phyloP scores from a whole-genome alignment of 805 yeast species.

The Candida khao-thaluensis region DNA sequence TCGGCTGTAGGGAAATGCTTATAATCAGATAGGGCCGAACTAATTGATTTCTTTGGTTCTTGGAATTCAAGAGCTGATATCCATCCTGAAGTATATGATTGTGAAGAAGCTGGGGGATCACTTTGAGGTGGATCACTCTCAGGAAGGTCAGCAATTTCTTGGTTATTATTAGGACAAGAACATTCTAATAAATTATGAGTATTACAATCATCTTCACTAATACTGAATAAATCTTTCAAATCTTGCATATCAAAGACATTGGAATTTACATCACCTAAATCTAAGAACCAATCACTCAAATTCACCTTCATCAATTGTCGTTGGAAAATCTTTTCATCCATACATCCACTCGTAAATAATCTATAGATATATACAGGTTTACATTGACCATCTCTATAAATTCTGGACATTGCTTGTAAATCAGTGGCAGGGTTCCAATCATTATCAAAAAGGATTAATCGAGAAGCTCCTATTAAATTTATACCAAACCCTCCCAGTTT shows the following conservation, averaged over 20 bases:
- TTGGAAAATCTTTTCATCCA: conserved; percentile 92
- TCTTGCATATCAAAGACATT: conserved; percentile 70
- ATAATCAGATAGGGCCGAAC: conserved; percentile 60
- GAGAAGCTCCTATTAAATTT: conserved; percentile 85
- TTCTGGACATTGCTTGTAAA: conserved; percentile 91
- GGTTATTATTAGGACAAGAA: conserved; percentile 34
- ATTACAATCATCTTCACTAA: conserved; percentile 53
- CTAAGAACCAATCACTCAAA: conserved; percentile 68
- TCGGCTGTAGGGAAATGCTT: conserved; percentile 56
- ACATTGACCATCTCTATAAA: conserved; percentile 91
- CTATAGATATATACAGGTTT: conserved; percentile 79
- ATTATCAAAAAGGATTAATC: conserved; percentile 82
- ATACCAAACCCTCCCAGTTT: conserved; percentile 94
- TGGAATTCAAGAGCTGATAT: conserved; percentile 54
- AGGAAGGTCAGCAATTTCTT: background rate
- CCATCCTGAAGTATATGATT: conserved; percentile 35
- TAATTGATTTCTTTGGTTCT: conserved; percentile 44
- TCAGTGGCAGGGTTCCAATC: conserved; percentile 98
- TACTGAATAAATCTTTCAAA: conserved; percentile 70
- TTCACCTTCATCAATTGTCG: conserved; percentile 84
- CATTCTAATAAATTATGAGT: conserved; percentile 80
- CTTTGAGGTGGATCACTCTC: background rate
- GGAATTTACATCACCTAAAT: conserved; percentile 49
- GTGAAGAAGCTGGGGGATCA: background rate
- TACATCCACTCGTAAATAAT: conserved; percentile 80